These are phyloP conservation scores for Kingdonia uniflora DNA, from an alignment of 164 flowering plant genomes.

Conservation along the genomic window DNA sequence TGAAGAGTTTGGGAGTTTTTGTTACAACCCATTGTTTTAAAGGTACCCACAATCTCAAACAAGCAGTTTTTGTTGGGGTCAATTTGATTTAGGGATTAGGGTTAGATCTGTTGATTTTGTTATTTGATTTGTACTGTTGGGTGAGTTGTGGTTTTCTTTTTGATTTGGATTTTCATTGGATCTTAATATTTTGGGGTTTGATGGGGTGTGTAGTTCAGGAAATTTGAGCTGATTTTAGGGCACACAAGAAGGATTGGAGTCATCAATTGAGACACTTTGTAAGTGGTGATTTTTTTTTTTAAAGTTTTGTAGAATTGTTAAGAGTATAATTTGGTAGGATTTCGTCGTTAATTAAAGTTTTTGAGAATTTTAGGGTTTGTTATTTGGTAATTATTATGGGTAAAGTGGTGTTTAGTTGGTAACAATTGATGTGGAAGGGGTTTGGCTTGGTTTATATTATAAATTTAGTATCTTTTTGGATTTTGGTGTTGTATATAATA, in stretches of 20 bases:
- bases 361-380: no score
- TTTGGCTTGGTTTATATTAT: no score
- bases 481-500: no score
- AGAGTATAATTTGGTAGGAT: no score
- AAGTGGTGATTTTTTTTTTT: not conserved
- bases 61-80: conserved; percentile 10
- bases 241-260: not conserved
- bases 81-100: conserved; percentile 9
- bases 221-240: not conserved
- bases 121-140: not conserved
- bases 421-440: no score
- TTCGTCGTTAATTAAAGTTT: no score
- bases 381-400: no score
- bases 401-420: no score
- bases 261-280: not conserved
- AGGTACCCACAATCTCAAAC: conserved; percentile 1
- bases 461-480: no score
- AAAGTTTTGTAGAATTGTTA: no score
- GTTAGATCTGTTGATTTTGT: conserved; percentile 11
- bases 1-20: no score
- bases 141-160: not conserved
- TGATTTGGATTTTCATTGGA: not conserved
- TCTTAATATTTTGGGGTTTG: not conserved
- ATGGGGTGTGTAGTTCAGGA: not conserved
- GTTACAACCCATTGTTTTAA: conserved; percentile 3